Evolutionary conservation across 2,329 filamentous ascomycete genomes (phyloP).

Genomic region (Alternaria consortialis): DNA sequence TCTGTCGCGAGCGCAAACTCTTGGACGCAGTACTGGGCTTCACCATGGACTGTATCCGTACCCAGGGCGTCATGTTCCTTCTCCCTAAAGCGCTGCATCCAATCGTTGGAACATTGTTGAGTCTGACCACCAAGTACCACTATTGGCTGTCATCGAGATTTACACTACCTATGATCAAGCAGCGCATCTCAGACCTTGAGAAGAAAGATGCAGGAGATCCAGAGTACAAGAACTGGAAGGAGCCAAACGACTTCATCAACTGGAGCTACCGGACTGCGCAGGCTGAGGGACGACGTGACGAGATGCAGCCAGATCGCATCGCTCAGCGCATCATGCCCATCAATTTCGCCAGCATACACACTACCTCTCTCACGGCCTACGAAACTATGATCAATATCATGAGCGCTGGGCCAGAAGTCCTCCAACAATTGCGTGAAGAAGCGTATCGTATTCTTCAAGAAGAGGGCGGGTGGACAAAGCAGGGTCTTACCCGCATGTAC

Average conservation of each 20-base stretch:
- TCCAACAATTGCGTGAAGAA: constrained; percentile 55
- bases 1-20: constrained; percentile 59
- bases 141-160: constrained; percentile 56
- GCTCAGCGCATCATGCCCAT: constrained; percentile 64
- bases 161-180: constrained; percentile 59
- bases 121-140: constrained; percentile 59
- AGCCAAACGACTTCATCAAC: constrained; percentile 66
- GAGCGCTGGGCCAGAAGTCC: constrained; percentile 23
- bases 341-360: constrained; percentile 68
- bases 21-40: constrained; percentile 61
- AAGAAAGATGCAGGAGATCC: constrained; percentile 55
- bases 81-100: constrained; percentile 61
- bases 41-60: constrained; percentile 57
- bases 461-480: constrained; percentile 59
- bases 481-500: constrained; percentile 54
- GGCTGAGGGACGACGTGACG: constrained; percentile 54
- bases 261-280: constrained; percentile 65
- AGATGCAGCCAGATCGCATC: constrained; percentile 60
- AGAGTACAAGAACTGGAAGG: constrained; percentile 52
- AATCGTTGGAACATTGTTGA: constrained; percentile 57
- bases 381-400: constrained; percentile 46
- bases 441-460: constrained; percentile 46
- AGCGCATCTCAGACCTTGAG: constrained; percentile 59
- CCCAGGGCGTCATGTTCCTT: constrained; percentile 53
- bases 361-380: constrained; percentile 63